These are phyloP conservation scores for Pythium insidiosum DNA, from an alignment of 352 stramenopile species.

Conservation along the genomic window DNA sequence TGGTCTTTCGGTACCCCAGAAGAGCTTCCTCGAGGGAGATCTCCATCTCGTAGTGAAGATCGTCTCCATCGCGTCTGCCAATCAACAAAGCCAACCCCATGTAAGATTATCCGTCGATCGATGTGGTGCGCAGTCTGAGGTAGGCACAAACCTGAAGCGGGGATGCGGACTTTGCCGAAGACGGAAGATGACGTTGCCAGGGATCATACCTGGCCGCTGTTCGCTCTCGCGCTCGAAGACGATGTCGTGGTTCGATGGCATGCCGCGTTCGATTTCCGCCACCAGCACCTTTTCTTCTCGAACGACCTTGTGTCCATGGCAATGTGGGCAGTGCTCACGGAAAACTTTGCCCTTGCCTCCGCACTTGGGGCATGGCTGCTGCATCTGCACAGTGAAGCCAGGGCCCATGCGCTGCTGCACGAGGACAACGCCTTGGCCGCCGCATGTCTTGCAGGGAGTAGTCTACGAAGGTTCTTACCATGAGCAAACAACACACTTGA, in stretches of 20 bases:
- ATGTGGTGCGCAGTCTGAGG: too few relatives aligned
- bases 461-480: slow-evolving; percentile 20
- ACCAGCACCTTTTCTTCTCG: slow-evolving; percentile 73
- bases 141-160: slow-evolving; percentile 64
- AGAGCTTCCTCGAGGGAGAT: slow-evolving; percentile 96
- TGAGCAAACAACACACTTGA: not conserved
- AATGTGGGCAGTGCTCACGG: slow-evolving; percentile 90
- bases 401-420: slow-evolving; percentile 79
- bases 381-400: slow-evolving; percentile 88
- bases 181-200: slow-evolving; percentile 94
- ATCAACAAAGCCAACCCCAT: not conserved
- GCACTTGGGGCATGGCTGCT: slow-evolving; percentile 76
- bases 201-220: slow-evolving; percentile 73
- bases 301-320: slow-evolving; percentile 76
- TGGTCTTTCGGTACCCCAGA: slow-evolving; percentile 89
- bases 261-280: slow-evolving; percentile 73
- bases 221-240: slow-evolving; percentile 84
- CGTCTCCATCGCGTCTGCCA: slow-evolving; percentile 84
- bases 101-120: too few relatives aligned
- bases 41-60: slow-evolving; percentile 93
- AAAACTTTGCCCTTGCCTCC: slow-evolving; percentile 91
- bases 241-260: slow-evolving; percentile 80
- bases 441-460: slow-evolving; percentile 63
- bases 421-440: slow-evolving; percentile 60
- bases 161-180: slow-evolving; percentile 86